Percentiles rank a stretch among this genome's conserved stretches.
phyloP scores from a whole-genome alignment of 139 green algal species.

The Chlorella sp. region DNA sequence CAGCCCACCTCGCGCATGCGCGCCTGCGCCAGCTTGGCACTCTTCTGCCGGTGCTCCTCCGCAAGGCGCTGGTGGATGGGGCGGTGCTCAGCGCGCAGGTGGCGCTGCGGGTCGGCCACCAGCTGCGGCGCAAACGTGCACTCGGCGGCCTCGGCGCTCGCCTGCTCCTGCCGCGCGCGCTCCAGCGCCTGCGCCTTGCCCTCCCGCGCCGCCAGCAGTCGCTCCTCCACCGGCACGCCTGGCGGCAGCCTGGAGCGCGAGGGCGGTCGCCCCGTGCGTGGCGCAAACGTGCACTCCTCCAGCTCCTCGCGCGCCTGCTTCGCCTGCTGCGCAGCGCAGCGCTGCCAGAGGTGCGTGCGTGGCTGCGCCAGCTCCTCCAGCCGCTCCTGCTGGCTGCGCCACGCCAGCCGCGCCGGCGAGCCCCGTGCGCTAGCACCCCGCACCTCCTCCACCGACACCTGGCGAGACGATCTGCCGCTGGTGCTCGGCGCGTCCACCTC shows the following conservation, averaged over 20 bases:
- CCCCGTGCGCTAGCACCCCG: too few species aligned
- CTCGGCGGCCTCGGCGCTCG: conserved; percentile 25
- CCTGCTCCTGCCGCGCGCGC: conserved; percentile 24
- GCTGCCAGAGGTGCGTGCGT: conserved; percentile 36
- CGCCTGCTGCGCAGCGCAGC: conserved; percentile 23
- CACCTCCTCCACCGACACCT: too few species aligned
- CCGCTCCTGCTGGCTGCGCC: not conserved
- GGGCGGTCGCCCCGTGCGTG: conserved; percentile 31
- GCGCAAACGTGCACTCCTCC: conserved; percentile 42
- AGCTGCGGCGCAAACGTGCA: conserved; percentile 46
- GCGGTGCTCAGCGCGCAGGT: conserved; percentile 3
- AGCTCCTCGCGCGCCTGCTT: conserved; percentile 31
- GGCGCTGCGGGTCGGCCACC: conserved; percentile 6
- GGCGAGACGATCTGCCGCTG: not conserved
- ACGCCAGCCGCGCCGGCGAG: too few species aligned
- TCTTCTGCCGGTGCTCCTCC: conserved; percentile 27
- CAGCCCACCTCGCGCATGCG: conserved; percentile 10
- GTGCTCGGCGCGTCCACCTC: not conserved
- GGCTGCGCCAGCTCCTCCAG: conserved; percentile 31
- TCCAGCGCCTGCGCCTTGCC: conserved; percentile 23
- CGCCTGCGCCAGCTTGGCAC: conserved; percentile 27
- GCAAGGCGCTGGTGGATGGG: conserved; percentile 35
- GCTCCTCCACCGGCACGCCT: conserved; percentile 29
- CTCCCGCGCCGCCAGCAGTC: conserved; percentile 19
- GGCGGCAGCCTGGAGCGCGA: not conserved